Evolutionary conservation across 305 asterid species (phyloP).

Genomic region (Fraxinus paxiana): DNA sequence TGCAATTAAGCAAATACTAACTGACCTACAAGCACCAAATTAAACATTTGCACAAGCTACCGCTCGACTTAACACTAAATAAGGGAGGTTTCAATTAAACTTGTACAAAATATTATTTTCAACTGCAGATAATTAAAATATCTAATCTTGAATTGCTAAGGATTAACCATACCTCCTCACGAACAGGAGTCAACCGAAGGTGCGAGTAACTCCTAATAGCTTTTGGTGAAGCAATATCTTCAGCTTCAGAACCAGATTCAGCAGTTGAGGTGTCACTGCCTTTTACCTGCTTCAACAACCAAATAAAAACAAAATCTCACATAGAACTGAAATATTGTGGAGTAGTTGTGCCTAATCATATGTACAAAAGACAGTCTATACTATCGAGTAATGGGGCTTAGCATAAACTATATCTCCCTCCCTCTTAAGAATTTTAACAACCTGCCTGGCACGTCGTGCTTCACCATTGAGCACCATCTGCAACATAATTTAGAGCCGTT

Average conservation of each 20-base stretch:
- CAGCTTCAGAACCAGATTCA: conserved; percentile 99
- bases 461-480: conserved; percentile 89
- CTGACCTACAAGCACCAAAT: neutral
- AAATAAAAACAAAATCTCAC: conserved; percentile 16
- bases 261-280: conserved; percentile 97
- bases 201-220: conserved; percentile 76
- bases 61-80: neutral
- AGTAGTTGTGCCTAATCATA: conserved; percentile 1
- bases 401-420: conserved; percentile 92
- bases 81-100: neutral
- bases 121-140: neutral
- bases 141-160: conserved; percentile 13
- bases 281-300: conserved; percentile 52
- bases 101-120: neutral
- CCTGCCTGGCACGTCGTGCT: conserved; percentile 83
- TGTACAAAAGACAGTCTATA: conserved; percentile 28
- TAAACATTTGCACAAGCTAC: conserved; percentile 8
- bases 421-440: conserved; percentile 83
- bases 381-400: conserved; percentile 68
- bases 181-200: conserved; percentile 93
- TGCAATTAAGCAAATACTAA: neutral
- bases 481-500: conserved; percentile 23
- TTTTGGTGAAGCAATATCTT: conserved; percentile 90
- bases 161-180: conserved; percentile 72
- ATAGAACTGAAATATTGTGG: conserved; percentile 2